Base-by-base conservation (phyloP, 2,329 filamentous ascomycete species). In the Fusarium sp. region DNA sequence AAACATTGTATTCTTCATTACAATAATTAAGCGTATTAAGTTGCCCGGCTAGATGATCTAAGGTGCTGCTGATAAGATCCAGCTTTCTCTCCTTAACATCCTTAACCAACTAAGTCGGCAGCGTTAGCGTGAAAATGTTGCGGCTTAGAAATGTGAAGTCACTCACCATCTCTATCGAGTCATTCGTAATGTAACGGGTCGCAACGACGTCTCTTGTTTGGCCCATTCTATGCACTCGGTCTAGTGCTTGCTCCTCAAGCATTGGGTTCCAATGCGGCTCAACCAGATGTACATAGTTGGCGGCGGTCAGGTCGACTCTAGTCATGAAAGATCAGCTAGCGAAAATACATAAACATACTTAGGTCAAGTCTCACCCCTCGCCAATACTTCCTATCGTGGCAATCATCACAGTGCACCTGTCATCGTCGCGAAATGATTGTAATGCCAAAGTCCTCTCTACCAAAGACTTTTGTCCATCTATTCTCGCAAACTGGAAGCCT, bases 261-360 rank as follows among this genome's bases (percentile, higher is more conserved):
- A 58, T 58, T 8, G 42, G 55, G 30, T 58, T 58, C 55, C 55
- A 58, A 38, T 58, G 41, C 3, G 55, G 55, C 24, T 58, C 55
- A 8, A 58, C 18, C 0, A 58, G 13, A 0, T 58, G 55, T 0
- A 58, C 32, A 4, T 7, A 36, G 18, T 36, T 47, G 15, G 55
- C 55, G 3, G 32, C 4, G 14, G 24, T 36, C 8, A 58, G 14
- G 10, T 47, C 55, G 10, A 47, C 42, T n/a, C n/a, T n/a, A n/a
- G n/a, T n/a, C n/a, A n/a, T n/a, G n/a, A n/a, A 3, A 36, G 6
- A 8, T 55, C 24, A 55, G 52, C 26, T n/a, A 8, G 8, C 36
- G 8, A 12, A 15, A 18, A 28, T 1, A 18, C 13, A 8, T 15
- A 18, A 41, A 12, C 8, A 30, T 15, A 22, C 6, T 22, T n/a